phyloP scores from a whole-genome alignment of 2,329 filamentous ascomycete genomes.

The Ilyonectria destructans region DNA sequence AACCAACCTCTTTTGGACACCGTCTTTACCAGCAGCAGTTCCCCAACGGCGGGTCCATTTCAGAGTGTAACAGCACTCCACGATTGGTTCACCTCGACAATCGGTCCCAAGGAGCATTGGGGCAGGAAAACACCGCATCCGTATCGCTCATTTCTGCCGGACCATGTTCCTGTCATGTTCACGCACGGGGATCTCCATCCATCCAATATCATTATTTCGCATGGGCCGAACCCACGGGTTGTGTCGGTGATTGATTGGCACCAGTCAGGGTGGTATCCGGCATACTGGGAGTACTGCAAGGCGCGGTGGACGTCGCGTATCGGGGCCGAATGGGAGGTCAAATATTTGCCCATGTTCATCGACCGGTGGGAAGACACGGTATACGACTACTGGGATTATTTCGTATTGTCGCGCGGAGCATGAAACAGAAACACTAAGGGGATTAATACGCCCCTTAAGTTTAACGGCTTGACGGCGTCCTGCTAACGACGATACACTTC shows the following conservation, averaged over 20 bases:
- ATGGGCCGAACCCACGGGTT: constrained; percentile 36
- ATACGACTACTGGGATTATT: constrained; percentile 5
- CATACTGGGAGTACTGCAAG: constrained; percentile 55
- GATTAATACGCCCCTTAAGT: not conserved
- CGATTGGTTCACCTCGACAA: constrained; percentile 20
- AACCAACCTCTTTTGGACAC: constrained; percentile 53
- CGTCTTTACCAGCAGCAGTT: constrained; percentile 38
- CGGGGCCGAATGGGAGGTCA: constrained; percentile 52
- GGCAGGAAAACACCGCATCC: not conserved
- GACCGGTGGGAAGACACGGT: constrained; percentile 49
- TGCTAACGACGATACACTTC: not conserved
- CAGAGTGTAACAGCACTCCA: constrained; percentile 51
- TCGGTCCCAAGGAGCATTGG: not conserved
- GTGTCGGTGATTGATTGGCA: constrained; percentile 50
- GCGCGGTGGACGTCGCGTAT: constrained; percentile 40
- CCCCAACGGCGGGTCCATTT: not conserved
- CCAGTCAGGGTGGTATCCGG: constrained; percentile 54
- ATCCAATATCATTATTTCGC: constrained; percentile 47
- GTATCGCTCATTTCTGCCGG: not conserved
- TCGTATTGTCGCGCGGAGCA: not conserved
- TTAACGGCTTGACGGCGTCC: not conserved
- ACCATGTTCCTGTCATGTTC: constrained; percentile 44
- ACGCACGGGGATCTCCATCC: constrained; percentile 48
- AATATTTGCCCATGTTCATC: constrained; percentile 52
- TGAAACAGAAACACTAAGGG: not conserved